A percentile compares a stretch with the other conserved stretches of the same genome.
Conservation (phyloP, 2,329 filamentous ascomycete species). For the Daldinia sp. region DNA sequence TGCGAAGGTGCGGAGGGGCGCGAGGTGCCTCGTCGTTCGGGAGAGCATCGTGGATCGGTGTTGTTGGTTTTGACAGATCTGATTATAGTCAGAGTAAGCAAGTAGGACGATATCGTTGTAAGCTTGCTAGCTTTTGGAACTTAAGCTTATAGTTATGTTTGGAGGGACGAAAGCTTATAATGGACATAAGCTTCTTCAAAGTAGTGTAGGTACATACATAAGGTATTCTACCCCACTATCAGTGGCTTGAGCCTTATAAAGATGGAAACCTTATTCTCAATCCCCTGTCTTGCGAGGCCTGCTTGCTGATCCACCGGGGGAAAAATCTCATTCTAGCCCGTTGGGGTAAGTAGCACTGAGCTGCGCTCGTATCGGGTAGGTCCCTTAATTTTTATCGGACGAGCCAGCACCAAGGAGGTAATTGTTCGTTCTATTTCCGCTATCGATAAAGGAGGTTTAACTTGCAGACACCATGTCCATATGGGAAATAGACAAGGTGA, state of each 20-base stretch:
- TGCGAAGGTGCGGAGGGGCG: conserved; percentile 34
- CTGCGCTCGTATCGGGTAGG: conserved; percentile 30
- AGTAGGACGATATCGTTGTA: no score
- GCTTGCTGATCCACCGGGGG: conserved; percentile 16
- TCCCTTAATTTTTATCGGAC: conserved; percentile 19
- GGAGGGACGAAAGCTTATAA: background rate
- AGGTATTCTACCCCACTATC: background rate
- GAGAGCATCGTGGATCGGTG: conserved; percentile 26
- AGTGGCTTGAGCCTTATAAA: conserved; percentile 6
- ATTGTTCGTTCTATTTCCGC: conserved; percentile 10
- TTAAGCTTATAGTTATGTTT: background rate
- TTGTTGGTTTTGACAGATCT: background rate
- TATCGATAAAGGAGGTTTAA: conserved; percentile 36
- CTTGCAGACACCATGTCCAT: conserved; percentile 49
- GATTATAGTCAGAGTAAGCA: background rate
- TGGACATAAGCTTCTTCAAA: conserved; percentile 8
- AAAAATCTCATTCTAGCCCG: conserved; percentile 21
- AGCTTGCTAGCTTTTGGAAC: conserved; percentile 6
- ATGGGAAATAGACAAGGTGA: conserved; percentile 23
- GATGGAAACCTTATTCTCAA: background rate
- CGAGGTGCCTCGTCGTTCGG: conserved; percentile 25
- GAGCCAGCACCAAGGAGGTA: background rate
- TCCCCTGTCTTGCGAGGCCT: conserved; percentile 7
- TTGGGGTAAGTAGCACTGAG: conserved; percentile 23
- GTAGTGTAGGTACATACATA: background rate